Percentiles rank a stretch among this genome's conserved stretches.
Conservation (phyloP, 2,329 filamentous ascomycete genomes). For the Phoma sp. region DNA sequence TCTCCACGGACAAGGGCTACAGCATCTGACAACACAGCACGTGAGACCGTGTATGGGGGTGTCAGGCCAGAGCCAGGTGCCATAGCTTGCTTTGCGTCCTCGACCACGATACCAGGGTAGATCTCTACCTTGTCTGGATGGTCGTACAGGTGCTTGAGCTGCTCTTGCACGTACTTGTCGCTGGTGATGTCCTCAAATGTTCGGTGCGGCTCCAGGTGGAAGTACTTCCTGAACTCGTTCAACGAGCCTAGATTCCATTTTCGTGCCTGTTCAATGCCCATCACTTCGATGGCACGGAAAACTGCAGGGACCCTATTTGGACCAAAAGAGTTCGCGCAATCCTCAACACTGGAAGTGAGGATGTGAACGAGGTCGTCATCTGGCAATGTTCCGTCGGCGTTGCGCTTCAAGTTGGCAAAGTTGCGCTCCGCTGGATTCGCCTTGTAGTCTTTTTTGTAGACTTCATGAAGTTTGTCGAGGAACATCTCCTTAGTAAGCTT, state of each 20-base stretch:
- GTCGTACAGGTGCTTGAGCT: constrained; percentile 68
- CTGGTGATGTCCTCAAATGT: constrained; percentile 86
- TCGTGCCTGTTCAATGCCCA: constrained; percentile 79
- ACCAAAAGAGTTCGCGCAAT: constrained; percentile 69
- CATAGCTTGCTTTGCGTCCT: constrained; percentile 77
- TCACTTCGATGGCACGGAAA: constrained; percentile 78
- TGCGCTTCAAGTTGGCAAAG: constrained; percentile 72
- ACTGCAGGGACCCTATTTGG: constrained; percentile 75
- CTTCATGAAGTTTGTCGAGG: constrained; percentile 67
- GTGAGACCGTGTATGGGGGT: constrained; percentile 78
- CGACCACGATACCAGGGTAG: constrained; percentile 79
- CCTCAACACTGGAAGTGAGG: constrained; percentile 73
- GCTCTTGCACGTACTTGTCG: constrained; percentile 72
- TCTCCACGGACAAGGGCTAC: constrained; percentile 81
- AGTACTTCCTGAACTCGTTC: constrained; percentile 87
- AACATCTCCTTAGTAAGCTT: constrained; percentile 68
- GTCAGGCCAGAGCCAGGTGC: constrained; percentile 73
- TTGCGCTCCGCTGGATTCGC: constrained; percentile 71
- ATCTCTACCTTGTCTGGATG: constrained; percentile 82
- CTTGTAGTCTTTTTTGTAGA: constrained; percentile 65
- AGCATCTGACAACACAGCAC: constrained; percentile 79
- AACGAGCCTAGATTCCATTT: constrained; percentile 79
- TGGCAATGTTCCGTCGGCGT: constrained; percentile 71
- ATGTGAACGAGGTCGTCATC: constrained; percentile 81
- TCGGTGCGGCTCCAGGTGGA: constrained; percentile 76